These are phyloP conservation scores for Echium plantagineum DNA, from an alignment of 257 asterid genomes.

Conservation along the genomic window DNA sequence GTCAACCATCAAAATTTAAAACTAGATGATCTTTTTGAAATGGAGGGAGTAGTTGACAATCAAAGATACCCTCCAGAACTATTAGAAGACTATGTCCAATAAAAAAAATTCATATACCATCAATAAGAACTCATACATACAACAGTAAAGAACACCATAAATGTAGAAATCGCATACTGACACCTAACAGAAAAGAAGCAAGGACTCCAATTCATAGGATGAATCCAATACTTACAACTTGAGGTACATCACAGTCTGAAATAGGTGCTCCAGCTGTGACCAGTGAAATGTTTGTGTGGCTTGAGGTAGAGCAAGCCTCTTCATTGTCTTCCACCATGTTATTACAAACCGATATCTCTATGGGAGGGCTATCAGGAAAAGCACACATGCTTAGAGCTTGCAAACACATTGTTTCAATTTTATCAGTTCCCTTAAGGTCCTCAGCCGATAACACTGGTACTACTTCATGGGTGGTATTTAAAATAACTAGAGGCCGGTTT, in stretches of 20 bases:
- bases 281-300: conserved; percentile 25
- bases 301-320: conserved; percentile 31
- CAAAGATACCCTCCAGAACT: too few relatives aligned
- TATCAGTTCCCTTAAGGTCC: conserved; percentile 38
- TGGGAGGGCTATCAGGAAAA: conserved; percentile 31
- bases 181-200: neutral
- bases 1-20: too few relatives aligned
- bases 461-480: conserved; percentile 70
- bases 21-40: too few relatives aligned
- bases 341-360: conserved; percentile 29
- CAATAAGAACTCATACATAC: neutral
- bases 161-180: neutral
- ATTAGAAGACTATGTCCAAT: too few relatives aligned
- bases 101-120: neutral
- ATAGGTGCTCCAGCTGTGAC: conserved; percentile 29
- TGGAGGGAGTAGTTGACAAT: too few relatives aligned
- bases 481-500: conserved; percentile 64
- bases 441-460: conserved; percentile 41
- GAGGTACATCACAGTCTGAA: conserved; percentile 54
- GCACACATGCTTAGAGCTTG: conserved; percentile 56
- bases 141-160: neutral
- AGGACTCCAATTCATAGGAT: neutral
- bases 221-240: conserved; percentile 43
- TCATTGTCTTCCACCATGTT: conserved; percentile 23
- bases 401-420: conserved; percentile 57